These are phyloP conservation scores for Penicillium pancosmium DNA, from an alignment of 495 filamentous ascomycete species.

Conservation along the genomic window DNA sequence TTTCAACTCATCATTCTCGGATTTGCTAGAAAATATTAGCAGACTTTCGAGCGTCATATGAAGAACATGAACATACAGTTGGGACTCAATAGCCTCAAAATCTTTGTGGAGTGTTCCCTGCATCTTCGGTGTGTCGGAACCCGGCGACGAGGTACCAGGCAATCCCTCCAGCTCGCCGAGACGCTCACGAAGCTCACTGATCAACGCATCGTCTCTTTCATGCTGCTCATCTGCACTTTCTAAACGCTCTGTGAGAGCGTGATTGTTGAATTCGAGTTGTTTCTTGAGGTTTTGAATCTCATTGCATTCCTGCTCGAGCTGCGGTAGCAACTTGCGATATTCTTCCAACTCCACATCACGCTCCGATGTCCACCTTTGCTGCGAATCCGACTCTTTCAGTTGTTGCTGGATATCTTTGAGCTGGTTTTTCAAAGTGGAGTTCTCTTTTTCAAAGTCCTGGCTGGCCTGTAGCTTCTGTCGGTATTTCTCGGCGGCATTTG, in stretches of 20 bases:
- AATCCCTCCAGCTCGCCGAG: slow-evolving; percentile 53
- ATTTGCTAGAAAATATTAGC: slow-evolving; percentile 36
- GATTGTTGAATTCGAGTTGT: slow-evolving; percentile 61
- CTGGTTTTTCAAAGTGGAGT: slow-evolving; percentile 62
- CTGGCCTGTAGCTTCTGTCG: slow-evolving; percentile 75
- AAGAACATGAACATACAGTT: slow-evolving; percentile 33
- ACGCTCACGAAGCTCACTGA: slow-evolving; percentile 56
- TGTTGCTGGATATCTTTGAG: slow-evolving; percentile 60
- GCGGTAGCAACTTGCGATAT: slow-evolving; percentile 57
- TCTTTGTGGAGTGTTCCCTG: slow-evolving; percentile 50
- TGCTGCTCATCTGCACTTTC: slow-evolving; percentile 58
- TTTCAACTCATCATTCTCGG: slow-evolving; percentile 47
- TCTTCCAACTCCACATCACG: slow-evolving; percentile 62
- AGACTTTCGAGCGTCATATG: not conserved
- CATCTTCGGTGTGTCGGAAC: slow-evolving; percentile 43
- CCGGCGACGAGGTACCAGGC: slow-evolving; percentile 45
- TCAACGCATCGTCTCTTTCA: slow-evolving; percentile 55
- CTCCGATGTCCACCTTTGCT: slow-evolving; percentile 47
- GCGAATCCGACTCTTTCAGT: slow-evolving; percentile 54
- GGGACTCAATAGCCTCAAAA: slow-evolving; percentile 48
- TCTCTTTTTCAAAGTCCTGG: slow-evolving; percentile 71
- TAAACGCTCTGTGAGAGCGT: slow-evolving; percentile 55
- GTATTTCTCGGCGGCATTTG: slow-evolving; percentile 74
- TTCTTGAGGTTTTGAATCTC: slow-evolving; percentile 60
- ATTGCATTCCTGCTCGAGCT: slow-evolving; percentile 63